Percentiles rank a stretch among this genome's conserved stretches.
Evolutionary conservation across 176 grass and related monocot genomes (phyloP).

Genomic region (Oryza nivara): DNA sequence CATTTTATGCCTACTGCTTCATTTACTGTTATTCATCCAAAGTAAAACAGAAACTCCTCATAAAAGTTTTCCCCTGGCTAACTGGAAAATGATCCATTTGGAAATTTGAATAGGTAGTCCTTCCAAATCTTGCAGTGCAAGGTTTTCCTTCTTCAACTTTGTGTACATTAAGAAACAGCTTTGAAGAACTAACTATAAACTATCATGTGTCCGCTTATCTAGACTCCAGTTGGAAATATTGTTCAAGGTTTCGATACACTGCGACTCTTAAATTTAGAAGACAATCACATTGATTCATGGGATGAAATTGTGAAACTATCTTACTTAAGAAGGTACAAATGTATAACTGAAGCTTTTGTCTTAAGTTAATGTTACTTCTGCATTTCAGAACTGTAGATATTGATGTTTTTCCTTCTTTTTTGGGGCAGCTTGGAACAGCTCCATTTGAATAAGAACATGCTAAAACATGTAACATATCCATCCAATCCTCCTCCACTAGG

Average conservation of each 20-base stretch:
- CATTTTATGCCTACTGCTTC: not conserved
- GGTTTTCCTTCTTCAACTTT: not conserved
- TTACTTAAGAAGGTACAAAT: constrained; percentile 74
- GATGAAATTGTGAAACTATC: constrained; percentile 89
- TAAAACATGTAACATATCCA: constrained; percentile 82
- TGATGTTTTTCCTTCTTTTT: constrained; percentile 22
- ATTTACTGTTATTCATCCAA: constrained; percentile 2
- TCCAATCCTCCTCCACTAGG: constrained; percentile 41
- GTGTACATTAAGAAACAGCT: not conserved
- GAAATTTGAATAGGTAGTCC: not conserved
- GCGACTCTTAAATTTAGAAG: constrained; percentile 88
- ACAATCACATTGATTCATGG: constrained; percentile 82
- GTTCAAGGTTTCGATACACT: constrained; percentile 71
- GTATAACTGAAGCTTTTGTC: not conserved
- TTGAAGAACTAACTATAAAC: constrained; percentile 18
- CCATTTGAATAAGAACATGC: constrained; percentile 89
- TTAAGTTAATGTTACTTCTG: not conserved
- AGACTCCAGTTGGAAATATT: constrained; percentile 54
- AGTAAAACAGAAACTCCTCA: not conserved
- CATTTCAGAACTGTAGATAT: constrained; percentile 32
- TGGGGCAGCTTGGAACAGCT: constrained; percentile 79
- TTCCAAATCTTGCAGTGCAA: not conserved
- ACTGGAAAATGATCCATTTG: not conserved
- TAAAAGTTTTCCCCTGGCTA: not conserved
- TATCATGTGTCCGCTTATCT: constrained; percentile 27